A percentile compares a stretch with the other conserved stretches of the same genome.
Evolutionary conservation across 768 basidiomycete genomes (phyloP).

Genomic region (Xanthoconium stramineum): DNA sequence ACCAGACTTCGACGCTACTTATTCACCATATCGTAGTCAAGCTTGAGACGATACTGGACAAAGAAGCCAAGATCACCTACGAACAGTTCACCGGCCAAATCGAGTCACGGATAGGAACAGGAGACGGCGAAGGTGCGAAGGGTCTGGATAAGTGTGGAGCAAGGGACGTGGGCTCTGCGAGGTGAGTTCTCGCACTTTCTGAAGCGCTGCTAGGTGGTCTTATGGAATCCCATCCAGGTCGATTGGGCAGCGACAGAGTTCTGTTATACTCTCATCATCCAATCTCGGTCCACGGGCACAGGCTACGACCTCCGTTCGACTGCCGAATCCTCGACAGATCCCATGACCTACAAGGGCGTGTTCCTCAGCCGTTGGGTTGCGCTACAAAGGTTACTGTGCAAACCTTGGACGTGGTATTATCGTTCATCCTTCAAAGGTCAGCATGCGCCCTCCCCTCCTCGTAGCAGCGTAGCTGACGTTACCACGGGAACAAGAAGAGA

Average conservation of each 20-base stretch:
- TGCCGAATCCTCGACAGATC: constrained; percentile 80
- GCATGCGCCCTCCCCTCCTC: not conserved
- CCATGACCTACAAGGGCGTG: constrained; percentile 84
- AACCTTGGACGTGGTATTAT: constrained; percentile 94
- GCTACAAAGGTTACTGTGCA: constrained; percentile 90
- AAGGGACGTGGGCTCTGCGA: constrained; percentile 71
- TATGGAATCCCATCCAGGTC: constrained; percentile 45
- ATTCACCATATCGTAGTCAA: constrained; percentile 83
- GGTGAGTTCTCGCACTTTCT: constrained; percentile 44
- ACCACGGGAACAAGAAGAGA: constrained; percentile 82
- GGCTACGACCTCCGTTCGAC: constrained; percentile 89
- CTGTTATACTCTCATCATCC: constrained; percentile 93
- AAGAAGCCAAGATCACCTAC: constrained; percentile 87
- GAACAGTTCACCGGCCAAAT: constrained; percentile 82
- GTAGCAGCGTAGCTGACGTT: not conserved
- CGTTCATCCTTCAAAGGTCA: constrained; percentile 86
- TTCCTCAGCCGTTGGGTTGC: constrained; percentile 81
- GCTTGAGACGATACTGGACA: constrained; percentile 88
- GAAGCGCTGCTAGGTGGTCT: not conserved
- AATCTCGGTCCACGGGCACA: constrained; percentile 77
- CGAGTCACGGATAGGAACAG: constrained; percentile 84
- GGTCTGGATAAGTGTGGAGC: constrained; percentile 88
- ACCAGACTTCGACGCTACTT: constrained; percentile 83
- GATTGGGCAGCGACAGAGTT: constrained; percentile 92
- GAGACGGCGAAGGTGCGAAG: constrained; percentile 57